These are phyloP conservation scores for Pisolithus sp. DNA, from an alignment of 768 basidiomycete species.

Conservation along the genomic window DNA sequence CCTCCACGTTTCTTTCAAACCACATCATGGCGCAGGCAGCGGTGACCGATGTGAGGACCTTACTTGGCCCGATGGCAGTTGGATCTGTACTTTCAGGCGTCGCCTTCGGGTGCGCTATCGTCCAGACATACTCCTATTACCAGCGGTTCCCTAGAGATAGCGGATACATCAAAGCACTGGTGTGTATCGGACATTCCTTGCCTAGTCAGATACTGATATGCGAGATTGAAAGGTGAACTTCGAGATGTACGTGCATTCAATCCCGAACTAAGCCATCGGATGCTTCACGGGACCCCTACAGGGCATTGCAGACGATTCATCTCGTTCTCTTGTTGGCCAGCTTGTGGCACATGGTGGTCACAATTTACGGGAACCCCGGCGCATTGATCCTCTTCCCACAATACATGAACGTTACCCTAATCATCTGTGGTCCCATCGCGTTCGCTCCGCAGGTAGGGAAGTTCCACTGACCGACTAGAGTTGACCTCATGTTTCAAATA, in stretches of 20 bases:
- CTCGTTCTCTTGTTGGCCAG: not conserved
- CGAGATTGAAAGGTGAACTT: not conserved
- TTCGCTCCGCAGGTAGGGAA: not conserved
- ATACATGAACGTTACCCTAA: not conserved
- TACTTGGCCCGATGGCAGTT: not conserved
- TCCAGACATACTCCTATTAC: not conserved
- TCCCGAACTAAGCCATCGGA: not conserved
- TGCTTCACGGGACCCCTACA: not conserved
- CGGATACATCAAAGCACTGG: not conserved
- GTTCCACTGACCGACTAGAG: not conserved
- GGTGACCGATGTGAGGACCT: not conserved
- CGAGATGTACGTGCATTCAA: not conserved
- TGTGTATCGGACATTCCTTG: not conserved
- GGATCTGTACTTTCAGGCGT: not conserved
- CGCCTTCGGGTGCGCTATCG: not conserved
- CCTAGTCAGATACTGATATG: not conserved
- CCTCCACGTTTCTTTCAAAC: not conserved
- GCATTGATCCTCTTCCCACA: not conserved
- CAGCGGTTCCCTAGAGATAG: not conserved
- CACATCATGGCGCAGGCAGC: not conserved
- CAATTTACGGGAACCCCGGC: not conserved
- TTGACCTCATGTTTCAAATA: not conserved
- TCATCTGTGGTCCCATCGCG: not conserved
- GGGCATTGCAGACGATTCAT: not conserved
- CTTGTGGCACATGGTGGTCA: not conserved